phyloP scores from a whole-genome alignment of 257 asterid genomes.

The Petunia axillaris region DNA sequence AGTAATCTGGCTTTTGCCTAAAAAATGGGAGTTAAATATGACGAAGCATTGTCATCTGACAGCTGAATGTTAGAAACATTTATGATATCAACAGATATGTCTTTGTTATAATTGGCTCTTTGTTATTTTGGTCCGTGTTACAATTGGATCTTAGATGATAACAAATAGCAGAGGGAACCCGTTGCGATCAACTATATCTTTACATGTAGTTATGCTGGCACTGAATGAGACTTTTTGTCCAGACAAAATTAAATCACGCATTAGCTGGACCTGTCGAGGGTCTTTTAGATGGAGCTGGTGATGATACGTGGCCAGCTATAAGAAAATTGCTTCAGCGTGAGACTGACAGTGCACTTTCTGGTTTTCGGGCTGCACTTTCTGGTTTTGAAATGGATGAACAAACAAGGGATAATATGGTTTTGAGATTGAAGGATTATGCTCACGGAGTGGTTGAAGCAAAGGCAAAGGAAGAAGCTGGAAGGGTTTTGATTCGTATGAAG shows the following conservation, averaged over 20 bases:
- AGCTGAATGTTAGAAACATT: background rate
- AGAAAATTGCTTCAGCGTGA: constrained; percentile 70
- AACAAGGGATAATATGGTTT: constrained; percentile 63
- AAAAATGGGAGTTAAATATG: background rate
- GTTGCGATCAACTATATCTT: constrained; percentile 13
- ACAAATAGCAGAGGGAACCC: background rate
- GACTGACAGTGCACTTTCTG: constrained; percentile 62
- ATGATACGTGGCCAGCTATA: constrained; percentile 91
- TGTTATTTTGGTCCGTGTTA: background rate
- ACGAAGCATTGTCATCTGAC: background rate
- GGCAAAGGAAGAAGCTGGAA: constrained; percentile 94
- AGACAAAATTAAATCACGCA: constrained; percentile 75
- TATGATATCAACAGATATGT: background rate
- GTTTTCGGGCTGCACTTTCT: constrained; percentile 67
- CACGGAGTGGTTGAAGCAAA: constrained; percentile 85
- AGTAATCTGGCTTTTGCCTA: background rate
- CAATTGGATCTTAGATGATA: background rate
- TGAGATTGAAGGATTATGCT: constrained; percentile 65
- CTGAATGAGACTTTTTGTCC: constrained; percentile 41
- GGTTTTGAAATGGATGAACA: constrained; percentile 85
- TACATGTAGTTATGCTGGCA: constrained; percentile 16
- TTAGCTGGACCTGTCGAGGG: constrained; percentile 90
- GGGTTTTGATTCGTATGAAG: constrained; percentile 90
- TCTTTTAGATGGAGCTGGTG: constrained; percentile 85
- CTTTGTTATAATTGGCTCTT: background rate